Base-by-base conservation (phyloP, 148 eudicot genomes). In the Arctostaphylos glauca region DNA sequence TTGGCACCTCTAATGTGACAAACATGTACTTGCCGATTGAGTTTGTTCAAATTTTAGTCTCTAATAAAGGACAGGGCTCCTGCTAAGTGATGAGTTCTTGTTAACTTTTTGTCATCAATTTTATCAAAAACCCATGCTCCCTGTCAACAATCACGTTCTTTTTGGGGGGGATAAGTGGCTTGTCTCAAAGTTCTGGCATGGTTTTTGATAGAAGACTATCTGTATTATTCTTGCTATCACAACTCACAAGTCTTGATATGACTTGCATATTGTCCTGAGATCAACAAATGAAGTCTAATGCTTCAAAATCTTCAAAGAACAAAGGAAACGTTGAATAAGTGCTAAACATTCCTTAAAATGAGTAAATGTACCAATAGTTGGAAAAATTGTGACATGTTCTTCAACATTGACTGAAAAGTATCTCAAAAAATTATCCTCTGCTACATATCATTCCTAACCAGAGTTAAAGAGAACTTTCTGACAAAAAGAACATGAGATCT, bases 401-500 rank as follows among this genome's bases (percentile, higher is more conserved):
- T 15, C 21, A 9, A 38, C 48, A 70, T 7, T 47, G 48, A 41
- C 74, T 70, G 49, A 43, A 31, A 43, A 66, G 74, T 43, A 70
- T 70, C 47, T 70, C 48, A 41, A 19, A 43, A 43, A 41, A 43
- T 70, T 70, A 70, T 38, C 38, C 47, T 68, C 46, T 6, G 48
- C 48, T 14, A 38, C 74, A 70, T 70, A 43, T 70, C 74, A 70
- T 68, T 68, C 74, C 18, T 41, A 38, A 12, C 12, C 38, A 68
- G 46, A 68, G 19, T 70, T 44, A 47, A 47, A 70, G n/a, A 14
- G 49, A 16, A 70, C 74, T 43, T 66, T 25, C 72, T 67, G 44
- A 67, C 72, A 67, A 67, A 67, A 67, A 25, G 14, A 67, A 67
- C 74, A 70, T 41, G 74, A 70, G 74, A 70, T 70, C 49, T 70